Evolutionary conservation across 352 stramenopile species (phyloP), one percentile per base, ranked within the genome.

Genomic region (Globisporangium recalcitrans): DNA sequence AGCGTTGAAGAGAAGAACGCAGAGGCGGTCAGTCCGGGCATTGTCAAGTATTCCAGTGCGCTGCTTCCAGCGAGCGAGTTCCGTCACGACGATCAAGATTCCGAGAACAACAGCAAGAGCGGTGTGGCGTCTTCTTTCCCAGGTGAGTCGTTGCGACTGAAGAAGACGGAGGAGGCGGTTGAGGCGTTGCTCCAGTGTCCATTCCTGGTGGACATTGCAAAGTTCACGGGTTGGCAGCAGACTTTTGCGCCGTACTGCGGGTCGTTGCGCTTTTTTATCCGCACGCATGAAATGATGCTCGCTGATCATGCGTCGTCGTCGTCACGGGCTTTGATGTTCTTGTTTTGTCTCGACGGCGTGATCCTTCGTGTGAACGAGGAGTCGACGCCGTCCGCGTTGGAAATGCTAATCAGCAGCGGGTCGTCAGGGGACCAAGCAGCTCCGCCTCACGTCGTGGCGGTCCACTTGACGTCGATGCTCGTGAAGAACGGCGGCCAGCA

Each of bases 271-370:
- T 67, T 60, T 42, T 92, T 92, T 78, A 71, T 92, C 73, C 71
- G 76, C 59, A 70, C 80, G 81, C 77, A 92, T 88, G 83, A 92
- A 70, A 85, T 89, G 79, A 88, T 90, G 74, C 55, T 80, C 56
- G 29, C 75, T 87, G 82, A 92, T 89, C 80, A 89, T 88, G 82
- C 69, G 65, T 60, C 67, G 64, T 58, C 55, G 63, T 59, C 55
- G 54, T 64, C 65, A 29, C 65, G 31, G 38, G 34, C 52, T 31
- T 72, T 83, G 44, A 70, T 77, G 65, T 84, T 88, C 75, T 69
- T 92, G 48, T 85, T 68, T 62, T 88, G 77, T 72, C 74, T 75
- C 65, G 85, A 90, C 59, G 77, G 76, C 58, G 62, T 58, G 29
- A 71, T 91, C 53, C 36, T 90, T 47, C 78, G 80, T 44, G 69